Conservation (phyloP, 2,329 filamentous ascomycete species). For the Exophiala sideris region DNA sequence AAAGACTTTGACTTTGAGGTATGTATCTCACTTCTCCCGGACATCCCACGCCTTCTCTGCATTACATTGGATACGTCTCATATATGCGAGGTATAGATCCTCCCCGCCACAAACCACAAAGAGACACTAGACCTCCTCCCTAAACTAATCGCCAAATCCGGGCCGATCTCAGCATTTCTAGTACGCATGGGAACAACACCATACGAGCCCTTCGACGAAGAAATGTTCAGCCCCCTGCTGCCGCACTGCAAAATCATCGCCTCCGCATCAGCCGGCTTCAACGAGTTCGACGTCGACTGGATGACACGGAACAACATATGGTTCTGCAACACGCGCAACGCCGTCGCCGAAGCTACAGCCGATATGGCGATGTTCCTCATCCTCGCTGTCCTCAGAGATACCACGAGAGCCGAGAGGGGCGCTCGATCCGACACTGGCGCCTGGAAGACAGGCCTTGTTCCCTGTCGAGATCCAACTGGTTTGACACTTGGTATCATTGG, state of each 20-base stretch:
- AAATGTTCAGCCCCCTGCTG: neutral
- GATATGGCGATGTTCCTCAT: constrained; percentile 52
- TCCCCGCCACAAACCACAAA: no score
- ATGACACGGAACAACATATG: constrained; percentile 50
- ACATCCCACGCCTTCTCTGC: no score
- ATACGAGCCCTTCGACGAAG: neutral
- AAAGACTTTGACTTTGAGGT: constrained; percentile 25
- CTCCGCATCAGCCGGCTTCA: constrained; percentile 27
- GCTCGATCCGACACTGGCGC: constrained; percentile 33
- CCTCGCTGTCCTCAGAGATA: constrained; percentile 48
- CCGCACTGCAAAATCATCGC: neutral
- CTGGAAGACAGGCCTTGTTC: constrained; percentile 39
- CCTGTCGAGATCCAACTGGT: constrained; percentile 43
- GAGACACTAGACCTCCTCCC: no score
- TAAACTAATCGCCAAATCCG: no score
- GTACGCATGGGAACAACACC: neutral
- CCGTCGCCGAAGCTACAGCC: constrained; percentile 52
- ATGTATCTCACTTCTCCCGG: no score
- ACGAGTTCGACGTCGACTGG: constrained; percentile 70
- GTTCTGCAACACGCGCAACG: constrained; percentile 55
- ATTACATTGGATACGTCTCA: no score
- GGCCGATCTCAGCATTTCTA: constrained; percentile 34
- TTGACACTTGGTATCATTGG: constrained; percentile 49
- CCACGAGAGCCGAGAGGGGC: constrained; percentile 39
- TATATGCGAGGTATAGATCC: no score